Evolutionary conservation across 768 basidiomycete genomes (phyloP), one percentile per base, ranked within the genome.

Genomic region (Pleurotus sapidus): DNA sequence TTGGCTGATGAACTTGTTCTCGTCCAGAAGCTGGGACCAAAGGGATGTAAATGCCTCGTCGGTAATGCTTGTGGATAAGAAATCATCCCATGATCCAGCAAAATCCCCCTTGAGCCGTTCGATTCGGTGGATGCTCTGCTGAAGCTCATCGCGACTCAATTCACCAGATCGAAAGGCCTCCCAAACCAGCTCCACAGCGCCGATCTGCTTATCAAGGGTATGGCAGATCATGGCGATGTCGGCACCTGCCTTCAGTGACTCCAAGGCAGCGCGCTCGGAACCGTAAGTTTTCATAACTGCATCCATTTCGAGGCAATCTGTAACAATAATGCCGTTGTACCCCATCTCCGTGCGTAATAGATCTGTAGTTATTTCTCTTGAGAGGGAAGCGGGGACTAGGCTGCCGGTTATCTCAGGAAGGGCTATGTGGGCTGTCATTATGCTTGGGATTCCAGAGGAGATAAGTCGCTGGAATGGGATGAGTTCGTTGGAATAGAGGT

Each of bases 221-320:
- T 89, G 89, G 60, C 88, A 90, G 42, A 88, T 81, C 88, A 90
- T 89, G 3, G 74, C 85, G n/a, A 90, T 69, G 57, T 90, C 89
- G 14, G 84, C 84, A 3, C 88, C 88, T 0, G 88, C 87, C 48
- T 73, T 71, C 43, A 89, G 64, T 4, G 82, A 80, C 58, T 75
- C 65, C 15, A 88, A 77, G 0, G 86, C 83, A 4, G 85, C 87
- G 40, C 73, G 74, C 55, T 78, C 76, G 3, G 77, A 70, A 5
- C 84, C 84, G 9, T 76, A 72, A 15, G 72, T 71, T 25, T 77
- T 74, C 0, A 83, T 77, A 14, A 89, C 80, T 9, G 89, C 87
- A 48, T 84, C 84, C 88, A 91, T 89, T 70, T 89, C 88, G 20
- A 90, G 70, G 63, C 88, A 89, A 64, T 89, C 88, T 1, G 88